These are phyloP conservation scores for Fonsecaea erecta DNA, from an alignment of 2,329 filamentous ascomycete genomes.

Conservation along the genomic window DNA sequence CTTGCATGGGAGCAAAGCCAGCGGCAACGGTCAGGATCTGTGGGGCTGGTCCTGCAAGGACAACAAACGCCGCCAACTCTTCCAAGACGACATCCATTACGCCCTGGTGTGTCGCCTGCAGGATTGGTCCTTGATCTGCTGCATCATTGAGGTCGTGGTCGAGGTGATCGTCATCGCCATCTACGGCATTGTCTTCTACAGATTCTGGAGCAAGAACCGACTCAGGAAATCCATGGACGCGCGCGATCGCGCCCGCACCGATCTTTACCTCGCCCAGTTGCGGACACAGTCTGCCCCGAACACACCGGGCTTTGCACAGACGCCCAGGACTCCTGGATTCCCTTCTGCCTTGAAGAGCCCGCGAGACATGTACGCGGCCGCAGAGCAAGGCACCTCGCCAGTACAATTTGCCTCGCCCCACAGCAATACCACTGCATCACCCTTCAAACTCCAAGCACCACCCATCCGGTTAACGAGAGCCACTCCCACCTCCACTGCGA, in stretches of 20 bases:
- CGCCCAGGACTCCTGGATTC: constrained; percentile 57
- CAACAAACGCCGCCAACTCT: constrained; percentile 79
- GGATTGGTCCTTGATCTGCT: constrained; percentile 96
- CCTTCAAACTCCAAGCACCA: constrained; percentile 87
- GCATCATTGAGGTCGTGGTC: constrained; percentile 93
- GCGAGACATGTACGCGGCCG: constrained; percentile 34
- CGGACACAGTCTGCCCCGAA: constrained; percentile 88
- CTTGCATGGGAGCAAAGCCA: constrained; percentile 77
- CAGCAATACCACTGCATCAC: constrained; percentile 52
- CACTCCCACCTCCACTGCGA: constrained; percentile 69
- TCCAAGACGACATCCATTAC: constrained; percentile 81
- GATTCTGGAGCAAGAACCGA: constrained; percentile 94
- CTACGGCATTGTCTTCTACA: constrained; percentile 94
- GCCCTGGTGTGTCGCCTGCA: constrained; percentile 87
- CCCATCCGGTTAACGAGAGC: constrained; percentile 77
- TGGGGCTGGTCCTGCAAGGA: constrained; percentile 98
- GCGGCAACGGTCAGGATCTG: constrained; percentile 79
- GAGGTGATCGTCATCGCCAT: constrained; percentile 89
- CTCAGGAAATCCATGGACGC: constrained; percentile 96
- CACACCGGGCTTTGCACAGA: constrained; percentile 83
- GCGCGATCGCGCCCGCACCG: constrained; percentile 89
- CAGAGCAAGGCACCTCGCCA: constrained; percentile 57
- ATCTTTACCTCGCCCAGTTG: constrained; percentile 87
- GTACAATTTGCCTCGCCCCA: constrained; percentile 64
- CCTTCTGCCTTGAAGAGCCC: constrained; percentile 34